Evolutionary conservation across 2,329 filamentous ascomycete genomes (phyloP).

Genomic region (Cercospora sojina): DNA sequence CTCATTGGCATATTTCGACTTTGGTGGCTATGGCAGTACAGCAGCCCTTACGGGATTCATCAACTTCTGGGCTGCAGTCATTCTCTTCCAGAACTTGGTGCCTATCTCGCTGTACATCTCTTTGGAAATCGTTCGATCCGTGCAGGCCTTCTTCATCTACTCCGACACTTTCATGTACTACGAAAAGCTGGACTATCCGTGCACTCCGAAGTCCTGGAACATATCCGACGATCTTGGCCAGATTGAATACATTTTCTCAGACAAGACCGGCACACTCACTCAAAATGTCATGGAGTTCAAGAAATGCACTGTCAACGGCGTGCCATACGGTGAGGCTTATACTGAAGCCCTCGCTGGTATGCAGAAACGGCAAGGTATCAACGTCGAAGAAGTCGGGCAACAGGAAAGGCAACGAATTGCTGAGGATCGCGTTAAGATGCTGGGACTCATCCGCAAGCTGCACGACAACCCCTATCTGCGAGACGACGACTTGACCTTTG

Average conservation of each 20-base stretch:
- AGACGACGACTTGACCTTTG: conserved; percentile 86
- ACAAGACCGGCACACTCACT: conserved; percentile 87
- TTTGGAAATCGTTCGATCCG: conserved; percentile 87
- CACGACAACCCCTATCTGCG: conserved; percentile 89
- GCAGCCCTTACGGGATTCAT: conserved; percentile 84
- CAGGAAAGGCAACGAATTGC: conserved; percentile 76
- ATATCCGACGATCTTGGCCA: conserved; percentile 97
- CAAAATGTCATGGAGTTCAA: conserved; percentile 99
- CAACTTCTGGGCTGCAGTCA: conserved; percentile 92
- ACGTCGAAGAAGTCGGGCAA: conserved; percentile 77
- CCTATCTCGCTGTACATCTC: conserved; percentile 98
- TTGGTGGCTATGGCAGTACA: conserved; percentile 66
- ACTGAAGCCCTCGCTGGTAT: conserved; percentile 96
- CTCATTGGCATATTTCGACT: conserved; percentile 80
- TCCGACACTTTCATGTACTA: conserved; percentile 97
- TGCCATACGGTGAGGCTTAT: conserved; percentile 94
- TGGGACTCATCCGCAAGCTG: conserved; percentile 70
- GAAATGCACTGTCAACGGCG: conserved; percentile 94
- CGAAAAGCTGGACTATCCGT: conserved; percentile 87
- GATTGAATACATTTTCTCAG: conserved; percentile 98
- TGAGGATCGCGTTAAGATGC: conserved; percentile 68
- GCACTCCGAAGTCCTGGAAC: conserved; percentile 97
- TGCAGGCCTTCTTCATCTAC: conserved; percentile 96
- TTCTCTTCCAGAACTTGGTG: conserved; percentile 97
- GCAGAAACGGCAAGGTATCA: conserved; percentile 84